These are phyloP conservation scores for Candida dubliniensis DNA, from an alignment of 1,139 yeast species.

Conservation along the genomic window DNA sequence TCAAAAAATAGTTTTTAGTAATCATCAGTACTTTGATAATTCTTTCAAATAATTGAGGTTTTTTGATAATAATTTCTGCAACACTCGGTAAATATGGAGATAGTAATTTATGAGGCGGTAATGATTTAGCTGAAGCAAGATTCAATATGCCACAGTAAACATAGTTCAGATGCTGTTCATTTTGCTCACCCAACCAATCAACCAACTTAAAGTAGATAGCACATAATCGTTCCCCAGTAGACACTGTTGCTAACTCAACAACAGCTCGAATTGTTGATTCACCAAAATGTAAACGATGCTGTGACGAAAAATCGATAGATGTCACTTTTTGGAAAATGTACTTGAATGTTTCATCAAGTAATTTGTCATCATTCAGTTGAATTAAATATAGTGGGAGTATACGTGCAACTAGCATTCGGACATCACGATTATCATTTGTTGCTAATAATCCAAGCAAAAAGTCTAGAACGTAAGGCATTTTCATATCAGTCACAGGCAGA, in stretches of 20 bases:
- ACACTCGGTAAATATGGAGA: conserved; percentile 79
- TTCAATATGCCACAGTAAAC: conserved; percentile 58
- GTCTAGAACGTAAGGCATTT: conserved; percentile 22
- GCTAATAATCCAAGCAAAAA: conserved; percentile 24
- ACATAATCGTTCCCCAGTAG: conserved; percentile 64
- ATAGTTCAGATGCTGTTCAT: conserved; percentile 61
- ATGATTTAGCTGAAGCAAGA: conserved; percentile 43
- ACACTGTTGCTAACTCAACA: conserved; percentile 58
- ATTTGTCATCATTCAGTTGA: conserved; percentile 28
- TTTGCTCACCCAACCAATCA: conserved; percentile 57
- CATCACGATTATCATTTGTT: conserved; percentile 45
- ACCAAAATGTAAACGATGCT: conserved; percentile 40
- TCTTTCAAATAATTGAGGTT: conserved; percentile 55
- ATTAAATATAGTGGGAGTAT: conserved; percentile 47
- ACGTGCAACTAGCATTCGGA: conserved; percentile 50
- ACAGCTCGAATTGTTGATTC: conserved; percentile 65
- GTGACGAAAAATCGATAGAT: conserved; percentile 33
- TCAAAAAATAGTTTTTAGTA: conserved; percentile 58
- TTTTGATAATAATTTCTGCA: conserved; percentile 65
- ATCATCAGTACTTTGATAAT: conserved; percentile 68
- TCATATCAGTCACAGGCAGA: conserved; percentile 16
- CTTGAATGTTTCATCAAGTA: conserved; percentile 34
- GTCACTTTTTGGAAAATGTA: conserved; percentile 34
- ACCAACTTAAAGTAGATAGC: conserved; percentile 59
- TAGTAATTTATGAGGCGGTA: conserved; percentile 68